Base-by-base conservation (phyloP, 2,329 filamentous ascomycete genomes). In the Hypomyces rosellus region DNA sequence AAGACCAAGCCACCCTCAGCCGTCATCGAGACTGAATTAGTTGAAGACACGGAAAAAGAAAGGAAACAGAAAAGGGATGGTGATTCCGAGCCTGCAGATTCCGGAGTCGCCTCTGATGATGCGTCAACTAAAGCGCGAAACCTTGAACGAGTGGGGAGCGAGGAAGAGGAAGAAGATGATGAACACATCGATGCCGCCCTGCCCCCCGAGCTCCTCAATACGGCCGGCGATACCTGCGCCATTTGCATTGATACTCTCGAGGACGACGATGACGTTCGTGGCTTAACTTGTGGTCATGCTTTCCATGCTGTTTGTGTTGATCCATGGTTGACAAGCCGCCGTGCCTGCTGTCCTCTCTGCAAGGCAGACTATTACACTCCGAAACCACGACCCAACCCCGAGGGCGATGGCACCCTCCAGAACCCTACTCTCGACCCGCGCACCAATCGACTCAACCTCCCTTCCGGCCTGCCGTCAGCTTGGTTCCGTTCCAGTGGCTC, bases 331-430 rank as follows among this genome's bases (percentile, higher is more conserved):
- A 99, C 93, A 9, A 91, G 88, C 63, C 83, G 93, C 55, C 85
- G 92, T 57, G 93, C 93, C 22, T 97, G 92, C 74, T 99, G 93
- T 66, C 93, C 93, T 5, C 83, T 99, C 6, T 99, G 93, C 76
- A 99, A 99, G 72, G 89, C 92, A 38, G 93, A 99, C 65, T 99
- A 97, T 68, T 97, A 95, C 67, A 85, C 89, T 3, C 92, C 93
- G 0, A 97, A 97, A 70, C 89, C 90, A 46, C 86, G 89, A 14
- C 76, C 87, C 3, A 64, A 67, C 9, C 67, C 72, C 11, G 67
- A 71, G 13, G 50, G 48, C 14, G 55, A 58, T 22, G 46, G 45
- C 25, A 49, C 41, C 30, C 34, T 45, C 9, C 20, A 51, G 18
- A 59, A 54, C 25, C 25, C 50, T 8, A 61, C 54, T 36, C 60